These are phyloP conservation scores for Hirsutella rhossiliensis DNA, from an alignment of 2,329 filamentous ascomycete species.

Conservation along the genomic window DNA sequence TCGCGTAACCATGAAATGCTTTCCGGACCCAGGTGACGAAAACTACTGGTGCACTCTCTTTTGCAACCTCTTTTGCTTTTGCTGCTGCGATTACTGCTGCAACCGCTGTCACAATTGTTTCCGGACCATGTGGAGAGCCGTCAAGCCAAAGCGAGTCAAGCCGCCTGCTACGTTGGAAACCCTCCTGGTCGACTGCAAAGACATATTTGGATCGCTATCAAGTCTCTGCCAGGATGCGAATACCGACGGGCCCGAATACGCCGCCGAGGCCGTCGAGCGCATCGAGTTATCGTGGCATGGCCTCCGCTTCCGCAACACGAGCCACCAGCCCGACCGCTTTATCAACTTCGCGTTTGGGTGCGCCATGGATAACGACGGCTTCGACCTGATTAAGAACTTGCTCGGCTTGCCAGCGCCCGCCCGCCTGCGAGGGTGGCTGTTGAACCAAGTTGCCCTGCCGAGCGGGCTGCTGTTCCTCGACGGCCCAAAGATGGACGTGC, in stretches of 20 bases:
- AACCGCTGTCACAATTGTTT: background rate
- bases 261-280: background rate
- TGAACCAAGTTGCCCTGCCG: background rate
- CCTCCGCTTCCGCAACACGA: background rate
- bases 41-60: background rate
- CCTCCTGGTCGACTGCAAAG: background rate
- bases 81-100: background rate
- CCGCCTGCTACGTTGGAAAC: background rate
- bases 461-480: background rate
- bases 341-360: background rate
- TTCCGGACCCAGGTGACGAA: background rate
- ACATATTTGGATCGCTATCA: background rate
- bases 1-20: too few species aligned
- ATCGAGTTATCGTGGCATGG: background rate
- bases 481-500: background rate
- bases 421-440: background rate
- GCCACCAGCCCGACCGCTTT: background rate
- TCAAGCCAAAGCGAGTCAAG: background rate
- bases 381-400: background rate
- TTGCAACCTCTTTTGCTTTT: background rate
- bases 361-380: background rate
- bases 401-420: background rate
- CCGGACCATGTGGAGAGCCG: background rate
- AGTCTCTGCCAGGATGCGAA: background rate
- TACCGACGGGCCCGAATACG: background rate